Evolutionary conservation across 345 rosid species (phyloP).

Genomic region (Eucalyptus regnans): DNA sequence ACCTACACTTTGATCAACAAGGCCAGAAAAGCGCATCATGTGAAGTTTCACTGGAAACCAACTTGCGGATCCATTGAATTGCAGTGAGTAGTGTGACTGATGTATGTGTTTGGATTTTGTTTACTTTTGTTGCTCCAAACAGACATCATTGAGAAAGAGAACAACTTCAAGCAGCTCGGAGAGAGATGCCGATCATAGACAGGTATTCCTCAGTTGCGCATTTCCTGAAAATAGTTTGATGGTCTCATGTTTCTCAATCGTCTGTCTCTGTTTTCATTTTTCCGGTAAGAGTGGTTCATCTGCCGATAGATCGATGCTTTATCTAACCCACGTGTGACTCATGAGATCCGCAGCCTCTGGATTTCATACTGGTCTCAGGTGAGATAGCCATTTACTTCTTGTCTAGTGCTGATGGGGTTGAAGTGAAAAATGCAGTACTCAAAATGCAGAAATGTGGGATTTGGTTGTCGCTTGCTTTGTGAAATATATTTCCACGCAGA

Average conservation of each 20-base stretch:
- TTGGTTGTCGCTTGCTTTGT: background rate
- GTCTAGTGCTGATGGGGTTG: background rate
- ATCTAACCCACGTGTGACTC: constrained; percentile 72
- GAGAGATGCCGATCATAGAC: constrained; percentile 79
- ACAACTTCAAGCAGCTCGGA: constrained; percentile 96
- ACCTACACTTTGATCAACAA: constrained; percentile 74
- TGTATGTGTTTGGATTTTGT: background rate
- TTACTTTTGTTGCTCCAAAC: background rate
- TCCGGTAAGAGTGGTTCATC: too few species aligned
- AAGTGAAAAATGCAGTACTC: background rate
- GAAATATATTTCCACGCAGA: background rate
- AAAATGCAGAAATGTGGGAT: background rate
- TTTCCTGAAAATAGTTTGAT: background rate
- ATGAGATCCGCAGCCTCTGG: constrained; percentile 82
- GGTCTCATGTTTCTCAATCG: background rate
- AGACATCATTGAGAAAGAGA: constrained; percentile 74
- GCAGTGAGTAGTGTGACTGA: background rate
- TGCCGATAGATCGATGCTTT: background rate
- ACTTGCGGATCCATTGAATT: constrained; percentile 23
- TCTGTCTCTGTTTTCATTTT: background rate
- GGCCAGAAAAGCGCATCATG: constrained; percentile 77
- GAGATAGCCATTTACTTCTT: background rate
- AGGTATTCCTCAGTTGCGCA: constrained; percentile 25
- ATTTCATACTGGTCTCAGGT: constrained; percentile 84
- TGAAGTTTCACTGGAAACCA: constrained; percentile 91